Evolutionary conservation across 2,329 filamentous ascomycete genomes (phyloP).

Genomic region (Botrytis aclada): DNA sequence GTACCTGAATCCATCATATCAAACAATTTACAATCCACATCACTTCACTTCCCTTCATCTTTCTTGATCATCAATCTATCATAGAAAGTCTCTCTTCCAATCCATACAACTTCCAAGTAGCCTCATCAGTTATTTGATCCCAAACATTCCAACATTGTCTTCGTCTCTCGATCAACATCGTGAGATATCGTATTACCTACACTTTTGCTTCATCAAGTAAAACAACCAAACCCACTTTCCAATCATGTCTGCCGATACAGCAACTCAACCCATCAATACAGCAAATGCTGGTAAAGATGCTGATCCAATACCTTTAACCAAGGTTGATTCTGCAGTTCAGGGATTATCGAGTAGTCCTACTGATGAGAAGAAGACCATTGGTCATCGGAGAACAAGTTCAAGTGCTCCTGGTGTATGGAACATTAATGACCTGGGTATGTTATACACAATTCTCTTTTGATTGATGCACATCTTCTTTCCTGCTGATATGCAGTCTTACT

Average conservation of each 20-base stretch:
- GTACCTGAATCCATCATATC: neutral
- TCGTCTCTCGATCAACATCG: neutral
- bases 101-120: neutral
- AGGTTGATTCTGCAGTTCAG: constrained; percentile 89
- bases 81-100: neutral
- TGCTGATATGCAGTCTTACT: neutral
- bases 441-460: too few relatives aligned
- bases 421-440: constrained; percentile 82
- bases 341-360: constrained; percentile 67
- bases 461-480: neutral
- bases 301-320: constrained; percentile 58
- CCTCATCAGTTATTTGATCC: neutral
- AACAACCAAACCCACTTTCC: neutral
- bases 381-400: constrained; percentile 69
- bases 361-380: constrained; percentile 61
- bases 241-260: constrained; percentile 50
- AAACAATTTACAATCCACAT: neutral
- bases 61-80: neutral
- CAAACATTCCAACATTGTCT: neutral
- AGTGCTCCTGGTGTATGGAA: constrained; percentile 71
- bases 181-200: constrained; percentile 2
- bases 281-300: constrained; percentile 6
- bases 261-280: constrained; percentile 25
- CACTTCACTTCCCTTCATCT: neutral
- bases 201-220: neutral